These are phyloP conservation scores for Aspergillus amoenus DNA, from an alignment of 2,329 filamentous ascomycete genomes.

Conservation along the genomic window DNA sequence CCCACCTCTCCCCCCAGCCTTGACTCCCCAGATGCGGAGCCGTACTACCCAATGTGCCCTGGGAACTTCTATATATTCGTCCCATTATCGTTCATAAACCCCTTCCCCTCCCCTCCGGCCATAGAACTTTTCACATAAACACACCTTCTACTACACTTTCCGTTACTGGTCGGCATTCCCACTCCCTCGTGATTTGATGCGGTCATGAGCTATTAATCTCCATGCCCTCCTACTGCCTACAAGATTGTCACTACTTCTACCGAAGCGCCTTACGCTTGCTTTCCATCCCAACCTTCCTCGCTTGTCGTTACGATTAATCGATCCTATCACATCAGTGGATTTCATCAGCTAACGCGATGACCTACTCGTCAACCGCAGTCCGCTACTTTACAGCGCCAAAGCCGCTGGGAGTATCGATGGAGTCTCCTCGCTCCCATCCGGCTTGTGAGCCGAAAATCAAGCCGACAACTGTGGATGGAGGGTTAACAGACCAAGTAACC, in stretches of 20 bases:
- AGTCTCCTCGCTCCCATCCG: conserved; percentile 34
- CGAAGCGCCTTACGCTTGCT: conserved; percentile 84
- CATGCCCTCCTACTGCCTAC: conserved; percentile 78
- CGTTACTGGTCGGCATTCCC: conserved; percentile 8
- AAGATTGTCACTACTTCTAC: conserved; percentile 93
- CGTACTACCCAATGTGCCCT: conserved; percentile 5
- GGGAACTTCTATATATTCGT: not conserved
- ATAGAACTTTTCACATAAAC: not conserved
- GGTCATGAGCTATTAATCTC: conserved; percentile 45
- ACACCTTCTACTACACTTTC: not conserved
- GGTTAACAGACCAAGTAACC: conserved; percentile 33
- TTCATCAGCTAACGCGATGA: conserved; percentile 55
- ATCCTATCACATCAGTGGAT: conserved; percentile 18
- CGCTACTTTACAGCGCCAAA: conserved; percentile 70
- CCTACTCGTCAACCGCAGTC: conserved; percentile 62
- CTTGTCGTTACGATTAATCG: conserved; percentile 68
- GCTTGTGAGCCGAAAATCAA: conserved; percentile 25
- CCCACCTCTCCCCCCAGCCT: conserved; percentile 12
- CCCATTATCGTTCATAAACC: conserved; percentile 7
- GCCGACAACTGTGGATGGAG: conserved; percentile 17
- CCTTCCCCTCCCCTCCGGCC: not conserved
- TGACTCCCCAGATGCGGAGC: conserved; percentile 12
- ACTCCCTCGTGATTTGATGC: conserved; percentile 13
- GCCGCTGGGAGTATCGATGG: conserved; percentile 70
- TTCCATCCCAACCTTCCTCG: conserved; percentile 76